phyloP scores from a whole-genome alignment of 768 basidiomycete genomes.

The Coprinellus aureogranulatus region DNA sequence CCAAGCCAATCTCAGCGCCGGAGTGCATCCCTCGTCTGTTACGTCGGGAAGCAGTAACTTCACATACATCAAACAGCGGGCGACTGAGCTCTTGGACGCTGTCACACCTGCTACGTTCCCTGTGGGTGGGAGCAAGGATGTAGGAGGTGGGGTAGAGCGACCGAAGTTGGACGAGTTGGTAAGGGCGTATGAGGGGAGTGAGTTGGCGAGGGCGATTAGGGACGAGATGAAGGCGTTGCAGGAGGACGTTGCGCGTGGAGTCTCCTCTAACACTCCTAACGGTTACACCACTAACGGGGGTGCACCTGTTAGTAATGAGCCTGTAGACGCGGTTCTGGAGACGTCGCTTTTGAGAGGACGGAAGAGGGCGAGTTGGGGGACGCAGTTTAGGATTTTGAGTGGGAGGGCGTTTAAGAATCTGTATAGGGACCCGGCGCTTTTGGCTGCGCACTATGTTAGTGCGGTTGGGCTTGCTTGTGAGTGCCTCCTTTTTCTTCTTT shows the following conservation, averaged over 20 bases:
- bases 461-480: conserved; percentile 80
- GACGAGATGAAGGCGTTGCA: conserved; percentile 56
- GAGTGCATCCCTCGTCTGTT: conserved; percentile 25
- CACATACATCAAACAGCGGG: conserved; percentile 62
- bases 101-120: conserved; percentile 34
- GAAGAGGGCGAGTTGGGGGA: conserved; percentile 80
- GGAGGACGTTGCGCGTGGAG: conserved; percentile 29
- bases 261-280: no score
- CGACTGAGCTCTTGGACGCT: conserved; percentile 68
- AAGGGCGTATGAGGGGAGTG: conserved; percentile 64
- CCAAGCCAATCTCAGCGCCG: conserved; percentile 17
- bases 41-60: conserved; percentile 40
- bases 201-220: conserved; percentile 59
- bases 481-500: conserved; percentile 26
- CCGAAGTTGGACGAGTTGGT: conserved; percentile 72
- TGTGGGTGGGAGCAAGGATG: conserved; percentile 12
- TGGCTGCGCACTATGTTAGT: conserved; percentile 87
- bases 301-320: conserved; percentile 33
- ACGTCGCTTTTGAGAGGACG: conserved; percentile 65
- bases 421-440: conserved; percentile 89
- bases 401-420: conserved; percentile 98
- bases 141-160: conserved; percentile 36
- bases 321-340: conserved; percentile 70
- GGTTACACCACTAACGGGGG: conserved; percentile 28
- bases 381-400: conserved; percentile 92